A percentile compares a stretch with the other conserved stretches of the same genome.
Conservation (phyloP, 371 early-diverging fungal genomes). For the Mucor indicus region DNA sequence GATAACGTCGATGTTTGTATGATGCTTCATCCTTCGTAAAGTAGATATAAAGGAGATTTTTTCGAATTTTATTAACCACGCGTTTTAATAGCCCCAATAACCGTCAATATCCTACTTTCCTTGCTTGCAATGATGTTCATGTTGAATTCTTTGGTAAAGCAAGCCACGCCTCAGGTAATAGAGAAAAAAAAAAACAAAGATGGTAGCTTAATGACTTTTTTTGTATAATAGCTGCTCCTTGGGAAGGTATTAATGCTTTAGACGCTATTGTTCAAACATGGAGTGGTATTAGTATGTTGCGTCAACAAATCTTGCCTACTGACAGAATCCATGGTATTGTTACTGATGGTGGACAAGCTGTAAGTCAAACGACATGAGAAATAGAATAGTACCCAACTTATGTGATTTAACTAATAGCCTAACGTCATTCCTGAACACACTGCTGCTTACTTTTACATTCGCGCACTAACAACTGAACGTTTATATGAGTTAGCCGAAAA, state of each 20-base stretch:
- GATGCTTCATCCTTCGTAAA: conserved; percentile 77
- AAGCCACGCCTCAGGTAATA: conserved; percentile 53
- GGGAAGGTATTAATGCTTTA: conserved; percentile 66
- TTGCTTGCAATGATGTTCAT: conserved; percentile 43
- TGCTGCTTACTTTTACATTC: conserved; percentile 57
- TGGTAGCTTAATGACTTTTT: not conserved
- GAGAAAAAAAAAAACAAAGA: not conserved
- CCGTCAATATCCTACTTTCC: conserved; percentile 28
- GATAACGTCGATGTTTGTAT: conserved; percentile 63
- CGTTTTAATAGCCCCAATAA: conserved; percentile 18
- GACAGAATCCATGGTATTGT: conserved; percentile 74
- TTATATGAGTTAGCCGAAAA: conserved; percentile 48
- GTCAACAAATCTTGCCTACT: conserved; percentile 70
- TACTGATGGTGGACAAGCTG: conserved; percentile 61
- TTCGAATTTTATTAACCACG: not conserved
- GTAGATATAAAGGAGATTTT: not conserved
- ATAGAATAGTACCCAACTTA: not conserved
- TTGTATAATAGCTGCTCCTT: conserved; percentile 16
- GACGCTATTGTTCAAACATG: conserved; percentile 66
- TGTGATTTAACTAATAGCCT: conserved; percentile 13
- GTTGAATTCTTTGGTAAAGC: conserved; percentile 69
- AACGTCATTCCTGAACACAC: conserved; percentile 67
- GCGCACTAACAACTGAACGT: conserved; percentile 51
- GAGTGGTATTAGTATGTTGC: conserved; percentile 62
- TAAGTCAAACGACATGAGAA: conserved; percentile 28